Base-by-base conservation (phyloP, 192 early-diverging fungal genomes). In the Coemansia sp. region DNA sequence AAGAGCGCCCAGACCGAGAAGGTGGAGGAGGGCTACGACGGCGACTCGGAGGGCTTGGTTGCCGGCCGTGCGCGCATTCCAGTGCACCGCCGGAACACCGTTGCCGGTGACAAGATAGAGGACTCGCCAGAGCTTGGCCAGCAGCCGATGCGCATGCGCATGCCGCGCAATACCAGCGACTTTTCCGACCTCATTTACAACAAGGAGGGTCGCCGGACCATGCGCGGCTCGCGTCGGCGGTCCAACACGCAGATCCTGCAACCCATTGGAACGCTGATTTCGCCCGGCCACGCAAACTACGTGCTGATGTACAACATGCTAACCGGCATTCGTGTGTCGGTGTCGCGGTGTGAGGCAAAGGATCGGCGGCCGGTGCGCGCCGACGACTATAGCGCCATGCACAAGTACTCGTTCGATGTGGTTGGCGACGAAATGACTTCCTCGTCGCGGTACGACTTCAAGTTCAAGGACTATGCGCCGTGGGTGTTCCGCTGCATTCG, bases 301-400 rank as follows among this genome's bases (percentile, higher is more conserved):
- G 86, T 92, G 50, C 82, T 97, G 12, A 98, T 98, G 95, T 97
- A 95, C 81, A 94, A 97, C 60, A 98, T 98, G 96, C 81, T 98
- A 25, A 98, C 93, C 1, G 95, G 96, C 11, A 95, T 98, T 65
- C 85, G 96, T 18, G 88, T 96, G 18, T 88, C 90, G 14, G 91
- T 93, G 10, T 91, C 90, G 21, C 85, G 96, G 24, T 92, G 90
- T 62, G 85, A 87, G 54, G 91, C 93, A 28, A 97, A 96, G 74
- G 85, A 86, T 14, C 68, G 83, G 32, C 85, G 92, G 9, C 80
- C 85, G 0, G 77, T 97, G 46, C 73, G 77, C 0, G 72, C 82
- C 11, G 89, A 84, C n/a, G 95, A 98, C 73, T 98, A 93, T 68
- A 76, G 33, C 0, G 90, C 92, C 4, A 85, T 87, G 14, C 92